A percentile compares a stretch with the other conserved stretches of the same genome.
Conservation (phyloP, 2,329 filamentous ascomycete species). For the Scedosporium aurantiacum region DNA sequence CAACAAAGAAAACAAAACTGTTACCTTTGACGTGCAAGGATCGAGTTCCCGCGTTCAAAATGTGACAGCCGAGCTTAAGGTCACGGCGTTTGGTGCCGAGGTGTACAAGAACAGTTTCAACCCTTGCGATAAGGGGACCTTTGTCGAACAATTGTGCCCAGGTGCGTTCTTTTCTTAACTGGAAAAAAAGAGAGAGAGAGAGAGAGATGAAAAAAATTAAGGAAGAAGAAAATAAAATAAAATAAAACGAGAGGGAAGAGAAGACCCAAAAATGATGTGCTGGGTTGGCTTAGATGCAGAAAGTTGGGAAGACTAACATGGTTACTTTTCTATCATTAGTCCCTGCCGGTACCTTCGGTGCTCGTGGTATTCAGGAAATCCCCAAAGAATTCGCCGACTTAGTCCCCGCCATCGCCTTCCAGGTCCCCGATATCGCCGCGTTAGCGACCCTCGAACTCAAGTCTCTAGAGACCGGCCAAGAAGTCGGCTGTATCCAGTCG, state of each 20-base stretch:
- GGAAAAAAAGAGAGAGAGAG: not conserved
- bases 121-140: conserved; percentile 60
- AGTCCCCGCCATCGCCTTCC: conserved; percentile 84
- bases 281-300: not conserved
- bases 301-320: conserved; percentile 4
- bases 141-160: conserved; percentile 63
- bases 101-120: conserved; percentile 75
- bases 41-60: conserved; percentile 64
- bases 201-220: conserved; percentile 11
- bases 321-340: conserved; percentile 39
- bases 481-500: conserved; percentile 75
- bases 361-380: conserved; percentile 60
- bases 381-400: conserved; percentile 57
- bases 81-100: conserved; percentile 73
- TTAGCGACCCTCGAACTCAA: conserved; percentile 68
- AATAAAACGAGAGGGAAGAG: not conserved
- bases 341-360: conserved; percentile 62
- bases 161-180: conserved; percentile 37
- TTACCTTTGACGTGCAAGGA: conserved; percentile 76
- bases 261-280: not conserved
- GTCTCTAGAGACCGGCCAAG: conserved; percentile 42
- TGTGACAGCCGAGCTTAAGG: conserved; percentile 63
- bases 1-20: conserved; percentile 58
- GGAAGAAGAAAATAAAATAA: not conserved
- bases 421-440: conserved; percentile 81